Evolutionary conservation across 306 rosid genomes (phyloP), one percentile per base, ranked within the genome.

Genomic region (Neltuma alba): DNA sequence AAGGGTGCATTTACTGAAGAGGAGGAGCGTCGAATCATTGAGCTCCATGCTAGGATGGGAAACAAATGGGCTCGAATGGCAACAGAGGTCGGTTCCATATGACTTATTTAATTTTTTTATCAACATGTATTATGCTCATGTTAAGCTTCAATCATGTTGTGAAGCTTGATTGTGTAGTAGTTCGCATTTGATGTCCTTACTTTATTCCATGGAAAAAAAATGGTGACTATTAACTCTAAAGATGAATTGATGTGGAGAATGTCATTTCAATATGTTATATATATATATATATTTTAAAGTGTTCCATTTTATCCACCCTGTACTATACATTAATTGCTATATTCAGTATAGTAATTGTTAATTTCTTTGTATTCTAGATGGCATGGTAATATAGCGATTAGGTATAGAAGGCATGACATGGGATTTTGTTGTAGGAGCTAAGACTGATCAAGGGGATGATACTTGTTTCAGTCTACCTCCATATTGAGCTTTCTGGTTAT

Each of bases 11-110:
- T 94, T 60, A 83, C 85, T 13, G 0, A 42, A 0, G 87, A 90
- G 37, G 97, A 94, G 84, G 87, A 86, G 76, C 31, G 1, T 0
- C 21, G 48, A 50, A 83, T 92, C 31, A 50, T 88, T 74, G 54
- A 80, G 25, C 90, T 91, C 28, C 98, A 93, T 74, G 83, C 91
- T 18, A 36, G 45, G 63, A 41, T 86, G 81, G 98, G 98, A 79
- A 89, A 89, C 86, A 92, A 90, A 82, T 94, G 94, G 96, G 89
- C 94, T 7, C 84, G 72, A 61, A 92, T 94, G 84, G 97, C 97
- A 0, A 75, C 81, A 34, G 50, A 84, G 86, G 90, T 85, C 65
- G 62, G 82, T 76, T 21, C 62, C 16, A 8, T 8, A 12, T 74
- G 37, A 20, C 62, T 36, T 60, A 1, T 58, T 27, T 27, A 45